Evolutionary conservation across 2,329 filamentous ascomycete species (phyloP), one percentile per base, ranked within the genome.

Genomic region (Blastomyces gilchristii): DNA sequence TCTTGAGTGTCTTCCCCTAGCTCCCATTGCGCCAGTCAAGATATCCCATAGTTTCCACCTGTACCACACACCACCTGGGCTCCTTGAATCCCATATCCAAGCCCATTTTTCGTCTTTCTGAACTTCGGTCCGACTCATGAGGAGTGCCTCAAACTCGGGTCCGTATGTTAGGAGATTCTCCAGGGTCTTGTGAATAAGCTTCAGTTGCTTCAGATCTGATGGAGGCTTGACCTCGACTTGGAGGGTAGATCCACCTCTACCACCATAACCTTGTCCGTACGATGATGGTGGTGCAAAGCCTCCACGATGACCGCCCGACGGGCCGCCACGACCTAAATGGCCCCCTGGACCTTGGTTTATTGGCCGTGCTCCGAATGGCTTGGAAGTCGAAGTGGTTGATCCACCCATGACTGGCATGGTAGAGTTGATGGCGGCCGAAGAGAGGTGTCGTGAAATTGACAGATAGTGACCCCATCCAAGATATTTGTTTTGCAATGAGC

Each of bases 11-110:
- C 68, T 70, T 64, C 65, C 70, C 65, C 65, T 70, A 61, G 67
- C 70, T 31, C 71, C 76, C 3, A 81, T 78, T 0, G 81, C 81
- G 4, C 87, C 86, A 0, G 89, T 91, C n/a, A 93, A 80, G 9
- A 93, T 82, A 69, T 94, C 87, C 89, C 92, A 97, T 54, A 97
- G 72, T 54, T 90, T 85, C 89, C 91, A 97, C 53, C 94, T 86
- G 74, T 97, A 97, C 83, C 92, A 99, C 18, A 95, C 84, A 18
- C 88, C 93, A 34, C 86, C 91, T 66, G 82, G 80, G 70, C 87
- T 92, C 67, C 87, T 83, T 25, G 91, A 83, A 73, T 97, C 88
- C 87, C 90, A 99, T 5, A 99, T 80, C 89, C 92, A 99, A 0
- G 91, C 89, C 86, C 93, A 97, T 67, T 88, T 91, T 73, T 96